Conservation (phyloP, 495 filamentous ascomycete species). For the Tuber calosporum region DNA sequence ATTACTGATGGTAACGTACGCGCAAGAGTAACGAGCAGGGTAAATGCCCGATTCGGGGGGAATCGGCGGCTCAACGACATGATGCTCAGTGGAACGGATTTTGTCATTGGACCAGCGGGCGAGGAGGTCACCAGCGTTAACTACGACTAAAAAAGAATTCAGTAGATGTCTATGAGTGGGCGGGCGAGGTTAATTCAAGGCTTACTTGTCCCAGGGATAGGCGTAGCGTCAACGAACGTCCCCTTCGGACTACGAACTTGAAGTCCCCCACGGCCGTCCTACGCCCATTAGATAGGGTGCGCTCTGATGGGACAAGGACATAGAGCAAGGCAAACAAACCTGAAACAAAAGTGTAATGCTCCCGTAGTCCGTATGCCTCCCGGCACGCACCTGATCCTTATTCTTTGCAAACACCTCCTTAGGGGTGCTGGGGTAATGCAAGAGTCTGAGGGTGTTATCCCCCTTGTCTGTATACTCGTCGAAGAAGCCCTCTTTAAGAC, state of each 20-base stretch:
- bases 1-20: slow-evolving; percentile 45
- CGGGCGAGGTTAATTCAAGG: neutral
- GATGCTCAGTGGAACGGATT: slow-evolving; percentile 80
- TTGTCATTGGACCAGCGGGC: slow-evolving; percentile 85
- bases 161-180: neutral
- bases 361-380: slow-evolving; percentile 84
- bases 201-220: slow-evolving; percentile 60
- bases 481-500: slow-evolving; percentile 65
- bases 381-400: slow-evolving; percentile 69
- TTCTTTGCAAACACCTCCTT: slow-evolving; percentile 62
- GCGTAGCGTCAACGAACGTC: slow-evolving; percentile 73
- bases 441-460: slow-evolving; percentile 79
- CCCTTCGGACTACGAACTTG: slow-evolving; percentile 75
- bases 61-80: slow-evolving; percentile 74
- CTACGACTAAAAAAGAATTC: slow-evolving; percentile 51
- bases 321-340: slow-evolving; percentile 2
- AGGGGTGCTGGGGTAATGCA: slow-evolving; percentile 74
- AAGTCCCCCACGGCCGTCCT: slow-evolving; percentile 66
- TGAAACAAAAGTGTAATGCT: slow-evolving; percentile 86
- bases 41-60: slow-evolving; percentile 45
- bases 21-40: slow-evolving; percentile 62
- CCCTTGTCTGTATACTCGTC: slow-evolving; percentile 63
- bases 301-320: neutral
- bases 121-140: slow-evolving; percentile 86
- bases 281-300: neutral